phyloP scores from a whole-genome alignment of 352 stramenopile genomes.

The Phytophthora ramorum region DNA sequence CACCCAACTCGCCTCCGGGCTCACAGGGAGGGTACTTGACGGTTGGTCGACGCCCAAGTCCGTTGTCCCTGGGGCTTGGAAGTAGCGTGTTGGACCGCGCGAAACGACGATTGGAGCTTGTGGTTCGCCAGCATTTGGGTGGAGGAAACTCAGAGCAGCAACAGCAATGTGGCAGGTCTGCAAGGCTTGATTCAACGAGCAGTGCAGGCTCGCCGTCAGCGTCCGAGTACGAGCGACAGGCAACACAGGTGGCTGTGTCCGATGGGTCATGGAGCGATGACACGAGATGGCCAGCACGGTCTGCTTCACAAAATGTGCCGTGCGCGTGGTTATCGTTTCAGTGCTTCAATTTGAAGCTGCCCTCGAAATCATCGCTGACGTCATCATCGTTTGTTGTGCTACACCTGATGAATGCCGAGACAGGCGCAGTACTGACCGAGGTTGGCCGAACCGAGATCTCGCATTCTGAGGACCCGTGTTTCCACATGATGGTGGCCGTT shows the following conservation, averaged over 20 bases:
- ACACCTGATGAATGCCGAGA: conserved; percentile 59
- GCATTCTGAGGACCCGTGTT: conserved; percentile 73
- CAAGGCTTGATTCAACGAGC: conserved; percentile 7
- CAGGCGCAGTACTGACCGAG: conserved; percentile 48
- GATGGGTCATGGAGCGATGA: conserved; percentile 18
- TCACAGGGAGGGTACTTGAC: conserved; percentile 28
- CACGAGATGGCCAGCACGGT: conserved; percentile 18
- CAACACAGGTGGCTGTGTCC: conserved; percentile 12
- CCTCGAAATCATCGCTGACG: conserved; percentile 50
- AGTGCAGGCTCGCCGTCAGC: conserved; percentile 5
- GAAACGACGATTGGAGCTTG: conserved; percentile 43
- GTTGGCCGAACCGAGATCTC: conserved; percentile 82
- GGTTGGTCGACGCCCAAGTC: conserved; percentile 54
- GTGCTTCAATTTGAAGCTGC: conserved; percentile 81
- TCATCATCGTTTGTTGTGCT: conserved; percentile 76
- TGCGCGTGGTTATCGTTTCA: conserved; percentile 86
- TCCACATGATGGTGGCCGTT: conserved; percentile 80
- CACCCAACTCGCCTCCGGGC: conserved; percentile 21
- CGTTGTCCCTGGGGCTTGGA: conserved; percentile 66
- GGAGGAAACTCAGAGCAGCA: conserved; percentile 28
- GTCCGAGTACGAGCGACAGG: conserved; percentile 24
- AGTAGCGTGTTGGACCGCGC: conserved; percentile 59
- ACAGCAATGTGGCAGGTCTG: neutral
- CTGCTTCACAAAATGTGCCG: conserved; percentile 4
- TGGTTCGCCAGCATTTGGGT: conserved; percentile 47